Percentiles rank a stretch among this genome's conserved stretches.
Evolutionary conservation across 805 yeast species (phyloP).

Genomic region (Saturnispora hagleri): DNA sequence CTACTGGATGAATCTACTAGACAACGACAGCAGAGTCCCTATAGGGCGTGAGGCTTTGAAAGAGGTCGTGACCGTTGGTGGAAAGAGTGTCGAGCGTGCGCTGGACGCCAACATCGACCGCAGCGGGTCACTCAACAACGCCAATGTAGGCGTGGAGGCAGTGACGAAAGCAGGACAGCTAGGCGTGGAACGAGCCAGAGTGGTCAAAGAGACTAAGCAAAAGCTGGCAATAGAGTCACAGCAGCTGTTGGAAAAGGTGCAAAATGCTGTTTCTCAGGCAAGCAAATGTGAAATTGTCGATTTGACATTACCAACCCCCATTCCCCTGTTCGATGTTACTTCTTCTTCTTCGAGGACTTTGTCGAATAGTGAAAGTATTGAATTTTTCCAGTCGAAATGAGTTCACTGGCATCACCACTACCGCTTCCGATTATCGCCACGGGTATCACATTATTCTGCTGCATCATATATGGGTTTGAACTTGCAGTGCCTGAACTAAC

Average conservation of each 20-base stretch:
- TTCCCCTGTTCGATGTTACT: background rate
- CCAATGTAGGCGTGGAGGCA: background rate
- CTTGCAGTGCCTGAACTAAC: background rate
- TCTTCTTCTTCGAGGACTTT: background rate
- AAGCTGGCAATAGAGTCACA: background rate
- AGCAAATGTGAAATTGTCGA: background rate
- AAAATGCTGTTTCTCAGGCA: background rate
- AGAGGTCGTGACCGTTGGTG: background rate
- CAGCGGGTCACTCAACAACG: background rate
- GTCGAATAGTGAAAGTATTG: background rate
- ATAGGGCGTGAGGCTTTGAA: background rate
- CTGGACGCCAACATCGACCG: background rate
- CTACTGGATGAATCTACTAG: background rate
- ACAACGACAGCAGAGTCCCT: background rate
- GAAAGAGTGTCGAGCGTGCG: background rate
- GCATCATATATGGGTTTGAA: background rate
- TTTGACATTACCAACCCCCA: background rate
- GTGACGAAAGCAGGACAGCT: background rate
- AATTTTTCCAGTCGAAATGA: constrained; percentile 4
- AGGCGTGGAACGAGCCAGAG: background rate
- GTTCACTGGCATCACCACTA: background rate
- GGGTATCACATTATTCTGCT: constrained; percentile 5
- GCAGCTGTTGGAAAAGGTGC: background rate
- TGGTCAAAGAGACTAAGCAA: background rate
- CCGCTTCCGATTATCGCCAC: constrained; percentile 10